These are phyloP conservation scores for Asterochloris erici DNA, from an alignment of 139 green algal genomes.

Conservation along the genomic window DNA sequence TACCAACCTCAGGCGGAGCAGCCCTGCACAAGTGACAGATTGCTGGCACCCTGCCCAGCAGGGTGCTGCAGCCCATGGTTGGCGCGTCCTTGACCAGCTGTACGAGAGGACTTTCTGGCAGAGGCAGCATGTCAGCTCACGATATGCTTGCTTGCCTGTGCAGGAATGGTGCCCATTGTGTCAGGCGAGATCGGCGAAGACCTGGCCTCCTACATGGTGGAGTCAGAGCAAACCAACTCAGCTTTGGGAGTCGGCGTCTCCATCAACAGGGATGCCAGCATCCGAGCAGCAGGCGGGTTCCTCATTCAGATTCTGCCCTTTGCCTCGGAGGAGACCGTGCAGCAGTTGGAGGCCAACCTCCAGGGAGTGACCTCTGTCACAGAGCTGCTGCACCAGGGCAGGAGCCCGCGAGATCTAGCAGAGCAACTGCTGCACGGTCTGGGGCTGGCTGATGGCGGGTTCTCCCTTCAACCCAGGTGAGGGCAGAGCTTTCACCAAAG, in stretches of 20 bases:
- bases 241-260: slow-evolving; percentile 82
- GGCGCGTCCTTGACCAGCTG: no score
- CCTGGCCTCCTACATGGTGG: slow-evolving; percentile 81
- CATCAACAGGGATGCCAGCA: slow-evolving; percentile 57
- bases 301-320: slow-evolving; percentile 87
- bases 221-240: slow-evolving; percentile 73
- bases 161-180: slow-evolving; percentile 57
- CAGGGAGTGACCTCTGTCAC: slow-evolving; percentile 49
- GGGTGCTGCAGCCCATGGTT: no score
- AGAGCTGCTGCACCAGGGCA: slow-evolving; percentile 59
- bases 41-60: no score
- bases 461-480: slow-evolving; percentile 45
- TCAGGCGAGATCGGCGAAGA: slow-evolving; percentile 84
- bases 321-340: slow-evolving; percentile 82
- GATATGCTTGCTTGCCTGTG: slow-evolving; percentile 14
- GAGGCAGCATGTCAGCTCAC: slow-evolving; percentile 12
- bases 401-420: slow-evolving; percentile 56
- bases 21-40: no score
- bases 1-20: no score
- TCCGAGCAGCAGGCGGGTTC: slow-evolving; percentile 77
- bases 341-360: slow-evolving; percentile 76
- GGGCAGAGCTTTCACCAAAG: not conserved
- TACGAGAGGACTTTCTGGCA: slow-evolving; percentile 12
- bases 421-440: slow-evolving; percentile 64
- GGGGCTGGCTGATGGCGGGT: slow-evolving; percentile 32